Base-by-base conservation (phyloP, 2,329 filamentous ascomycete genomes). In the Myriosclerotinia duriaeana region DNA sequence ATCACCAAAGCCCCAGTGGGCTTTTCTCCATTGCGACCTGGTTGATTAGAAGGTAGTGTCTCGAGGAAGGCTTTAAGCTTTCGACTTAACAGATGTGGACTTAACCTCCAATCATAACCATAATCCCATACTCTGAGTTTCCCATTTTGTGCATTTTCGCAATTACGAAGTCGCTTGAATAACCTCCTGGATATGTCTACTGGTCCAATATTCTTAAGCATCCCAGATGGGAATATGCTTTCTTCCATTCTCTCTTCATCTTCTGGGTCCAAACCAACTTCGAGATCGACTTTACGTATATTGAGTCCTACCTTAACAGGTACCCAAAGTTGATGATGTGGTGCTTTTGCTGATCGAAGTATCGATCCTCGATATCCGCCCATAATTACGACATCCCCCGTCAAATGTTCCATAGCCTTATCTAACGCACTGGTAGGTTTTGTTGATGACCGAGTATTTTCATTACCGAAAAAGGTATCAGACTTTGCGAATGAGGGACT, bases 31-130 rank as follows among this genome's bases (percentile, higher is more conserved):
- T 68, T 66, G 20, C 50, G 52, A 22, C 64, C 59, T 50, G 83
- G 80, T 56, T 85, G 82, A 74, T 97, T 97, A 62, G 87, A 93
- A 0, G 90, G 90, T 0, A 98, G 80, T 2, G 79, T 82, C 74
- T 90, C 86, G 17, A 98, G 80, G 73, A 91, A 97, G 22, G 84
- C 79, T 46, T 89, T 85, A n/a, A 98, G 80, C 68, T 86, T 86
- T 55, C 83, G 81, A 3, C 90, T 93, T 0, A 95, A 83, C 0
- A 92, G 80, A 73, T 89, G 85, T 0, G 94, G 94, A 70, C 91
- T 95, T 50, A 97, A 80, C 20, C 94, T 85, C 94, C 94, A 98
- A 78, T 98, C 94, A 73, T 97, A 98, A 22, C 93, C 93, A 75
- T 94, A 98, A 73, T 97, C 89, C 81, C 93, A 93, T 0, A 97